Percentiles rank a stretch among this genome's conserved stretches.
phyloP scores from a whole-genome alignment of 768 basidiomycete genomes.

The Xanthoconium purpureum region DNA sequence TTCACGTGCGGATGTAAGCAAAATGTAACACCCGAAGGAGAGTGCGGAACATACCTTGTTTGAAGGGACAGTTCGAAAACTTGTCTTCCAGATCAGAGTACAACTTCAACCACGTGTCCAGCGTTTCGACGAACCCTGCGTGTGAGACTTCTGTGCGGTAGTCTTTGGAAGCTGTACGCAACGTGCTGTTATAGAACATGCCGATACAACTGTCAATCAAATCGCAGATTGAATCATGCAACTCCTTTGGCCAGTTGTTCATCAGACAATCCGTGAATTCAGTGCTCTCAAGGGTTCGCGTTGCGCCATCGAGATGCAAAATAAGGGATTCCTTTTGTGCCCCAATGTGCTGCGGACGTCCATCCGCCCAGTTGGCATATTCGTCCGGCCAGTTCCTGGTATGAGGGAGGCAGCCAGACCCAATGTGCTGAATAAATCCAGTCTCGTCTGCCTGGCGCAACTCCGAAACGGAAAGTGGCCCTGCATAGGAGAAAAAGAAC shows the following conservation, averaged over 20 bases:
- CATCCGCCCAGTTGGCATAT: background rate
- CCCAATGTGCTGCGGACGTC: background rate
- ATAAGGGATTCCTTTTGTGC: too few species aligned
- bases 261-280: too few species aligned
- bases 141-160: background rate
- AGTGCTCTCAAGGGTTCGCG: too few species aligned
- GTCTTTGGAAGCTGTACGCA: background rate
- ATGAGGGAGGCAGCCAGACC: background rate
- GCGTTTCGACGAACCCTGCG: background rate
- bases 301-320: too few species aligned
- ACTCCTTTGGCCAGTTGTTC: too few species aligned
- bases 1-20: background rate
- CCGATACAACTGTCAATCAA: background rate
- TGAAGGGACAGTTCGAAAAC: slow-evolving; percentile 4
- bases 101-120: background rate
- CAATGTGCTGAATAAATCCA: background rate
- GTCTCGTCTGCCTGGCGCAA: background rate
- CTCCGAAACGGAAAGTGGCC: background rate
- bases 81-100: background rate
- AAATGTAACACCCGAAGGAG: background rate
- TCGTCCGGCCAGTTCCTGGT: background rate
- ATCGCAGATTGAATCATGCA: background rate
- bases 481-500: slow-evolving; percentile 1
- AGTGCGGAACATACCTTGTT: background rate
- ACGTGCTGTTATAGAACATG: background rate